Evolutionary conservation across 176 grass and related monocot genomes (phyloP).

Genomic region (Oryza coarctata): DNA sequence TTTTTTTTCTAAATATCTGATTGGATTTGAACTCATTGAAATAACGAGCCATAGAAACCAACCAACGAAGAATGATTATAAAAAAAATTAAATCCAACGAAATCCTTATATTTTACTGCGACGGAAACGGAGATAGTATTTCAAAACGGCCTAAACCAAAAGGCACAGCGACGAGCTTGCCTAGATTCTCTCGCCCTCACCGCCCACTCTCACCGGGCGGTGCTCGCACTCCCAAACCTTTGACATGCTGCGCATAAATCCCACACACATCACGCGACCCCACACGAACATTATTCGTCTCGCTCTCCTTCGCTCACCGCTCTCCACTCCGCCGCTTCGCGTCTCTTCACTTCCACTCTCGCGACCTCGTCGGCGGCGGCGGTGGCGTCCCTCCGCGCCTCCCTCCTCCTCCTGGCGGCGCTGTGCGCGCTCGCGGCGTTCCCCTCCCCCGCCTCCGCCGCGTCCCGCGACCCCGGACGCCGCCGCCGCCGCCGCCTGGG

Average conservation of each 20-base stretch:
- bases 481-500: constrained; percentile 4
- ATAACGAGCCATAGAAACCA: no score
- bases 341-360: neutral
- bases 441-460: constrained; percentile 1
- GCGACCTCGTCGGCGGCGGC: constrained; percentile 5
- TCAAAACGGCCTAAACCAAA: no score
- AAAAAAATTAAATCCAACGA: no score
- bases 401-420: constrained; percentile 6
- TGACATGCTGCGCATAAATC: constrained; percentile 19
- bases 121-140: no score
- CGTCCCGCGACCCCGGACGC: constrained; percentile 42
- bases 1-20: no score
- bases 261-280: neutral
- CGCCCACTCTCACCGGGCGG: neutral
- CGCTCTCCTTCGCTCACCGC: no score
- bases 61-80: no score
- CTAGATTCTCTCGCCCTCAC: no score
- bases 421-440: constrained; percentile 12
- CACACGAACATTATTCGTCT: constrained; percentile 11
- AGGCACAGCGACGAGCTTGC: no score
- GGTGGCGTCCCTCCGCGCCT: constrained; percentile 16
- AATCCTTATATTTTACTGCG: no score
- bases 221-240: neutral
- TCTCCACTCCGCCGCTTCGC: no score
- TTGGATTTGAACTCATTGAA: no score